Conservation (phyloP, 2,329 filamentous ascomycete species). For the Monosporascus sp. region DNA sequence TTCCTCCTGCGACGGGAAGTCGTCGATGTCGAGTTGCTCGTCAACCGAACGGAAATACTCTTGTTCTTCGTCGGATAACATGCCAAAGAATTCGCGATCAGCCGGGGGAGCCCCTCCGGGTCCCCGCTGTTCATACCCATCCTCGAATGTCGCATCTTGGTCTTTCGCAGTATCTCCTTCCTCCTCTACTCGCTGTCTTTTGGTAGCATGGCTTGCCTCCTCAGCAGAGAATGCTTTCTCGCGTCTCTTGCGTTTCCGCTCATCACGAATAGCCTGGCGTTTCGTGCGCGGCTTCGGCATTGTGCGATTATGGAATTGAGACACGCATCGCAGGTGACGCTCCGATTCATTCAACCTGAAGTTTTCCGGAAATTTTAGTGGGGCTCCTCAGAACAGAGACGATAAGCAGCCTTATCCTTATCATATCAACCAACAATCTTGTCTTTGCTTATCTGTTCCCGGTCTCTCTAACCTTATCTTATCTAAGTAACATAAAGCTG, state of each 20-base stretch:
- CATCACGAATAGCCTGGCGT: conserved; percentile 28
- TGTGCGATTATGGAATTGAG: background rate
- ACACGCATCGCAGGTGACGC: background rate
- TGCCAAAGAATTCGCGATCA: conserved; percentile 81
- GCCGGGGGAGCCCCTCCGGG: conserved; percentile 13
- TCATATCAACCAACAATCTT: background rate
- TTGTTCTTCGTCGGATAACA: conserved; percentile 88
- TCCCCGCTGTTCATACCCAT: conserved; percentile 14
- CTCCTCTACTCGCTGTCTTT: conserved; percentile 22
- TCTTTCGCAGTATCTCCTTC: conserved; percentile 7
- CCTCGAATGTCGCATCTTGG: conserved; percentile 14
- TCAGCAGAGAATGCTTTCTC: conserved; percentile 16
- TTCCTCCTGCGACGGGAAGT: conserved; percentile 74
- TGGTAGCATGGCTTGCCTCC: conserved; percentile 13
- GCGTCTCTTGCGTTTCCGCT: conserved; percentile 25
- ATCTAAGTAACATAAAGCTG: too few relatives aligned
- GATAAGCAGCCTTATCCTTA: background rate
- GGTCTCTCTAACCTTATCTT: too few relatives aligned
- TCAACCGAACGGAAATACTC: conserved; percentile 92
- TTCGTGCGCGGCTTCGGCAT: conserved; percentile 30
- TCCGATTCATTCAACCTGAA: background rate
- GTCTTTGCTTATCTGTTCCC: background rate
- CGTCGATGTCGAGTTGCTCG: conserved; percentile 82
- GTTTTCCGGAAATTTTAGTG: background rate
- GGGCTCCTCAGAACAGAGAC: background rate